Evolutionary conservation across 352 stramenopile genomes (phyloP).

Genomic region (Pythium rishiriense): DNA sequence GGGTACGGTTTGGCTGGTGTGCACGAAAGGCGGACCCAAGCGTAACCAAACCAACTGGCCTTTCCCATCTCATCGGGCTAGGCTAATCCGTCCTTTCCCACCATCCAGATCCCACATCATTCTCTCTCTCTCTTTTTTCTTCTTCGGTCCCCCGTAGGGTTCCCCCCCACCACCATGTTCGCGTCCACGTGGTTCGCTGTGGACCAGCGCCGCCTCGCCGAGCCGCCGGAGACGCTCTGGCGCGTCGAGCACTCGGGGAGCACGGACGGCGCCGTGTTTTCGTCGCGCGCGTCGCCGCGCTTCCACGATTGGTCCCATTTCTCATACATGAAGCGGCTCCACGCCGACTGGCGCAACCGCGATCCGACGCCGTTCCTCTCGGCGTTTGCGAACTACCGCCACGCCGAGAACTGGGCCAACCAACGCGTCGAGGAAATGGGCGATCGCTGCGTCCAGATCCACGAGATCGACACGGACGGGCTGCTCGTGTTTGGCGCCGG

Average conservation of each 20-base stretch:
- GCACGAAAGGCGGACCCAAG: not conserved
- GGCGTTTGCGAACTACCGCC: not conserved
- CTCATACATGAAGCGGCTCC: not conserved
- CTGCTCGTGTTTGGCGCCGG: constrained; percentile 6
- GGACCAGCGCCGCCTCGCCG: not conserved
- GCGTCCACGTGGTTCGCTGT: not conserved
- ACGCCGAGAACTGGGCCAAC: constrained; percentile 1
- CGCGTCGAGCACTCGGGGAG: constrained; percentile 7
- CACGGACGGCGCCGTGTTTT: not conserved
- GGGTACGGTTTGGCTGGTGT: not conserved
- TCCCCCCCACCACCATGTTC: constrained; percentile 1
- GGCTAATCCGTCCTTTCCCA: too few species aligned
- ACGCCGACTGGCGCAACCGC: not conserved
- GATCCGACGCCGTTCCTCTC: constrained; percentile 3
- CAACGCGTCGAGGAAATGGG: not conserved
- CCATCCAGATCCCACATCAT: too few species aligned
- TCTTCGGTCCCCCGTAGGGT: not conserved
- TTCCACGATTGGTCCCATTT: not conserved
- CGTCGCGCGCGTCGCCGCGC: not conserved
- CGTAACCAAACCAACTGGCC: not conserved
- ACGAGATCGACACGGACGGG: not conserved
- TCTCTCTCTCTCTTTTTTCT: not conserved
- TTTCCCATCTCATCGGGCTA: too few species aligned
- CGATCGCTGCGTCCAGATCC: not conserved
- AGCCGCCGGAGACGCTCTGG: constrained; percentile 5